phyloP scores from a whole-genome alignment of 2,329 filamentous ascomycete species.

The Ophiocordyceps sinensis region DNA sequence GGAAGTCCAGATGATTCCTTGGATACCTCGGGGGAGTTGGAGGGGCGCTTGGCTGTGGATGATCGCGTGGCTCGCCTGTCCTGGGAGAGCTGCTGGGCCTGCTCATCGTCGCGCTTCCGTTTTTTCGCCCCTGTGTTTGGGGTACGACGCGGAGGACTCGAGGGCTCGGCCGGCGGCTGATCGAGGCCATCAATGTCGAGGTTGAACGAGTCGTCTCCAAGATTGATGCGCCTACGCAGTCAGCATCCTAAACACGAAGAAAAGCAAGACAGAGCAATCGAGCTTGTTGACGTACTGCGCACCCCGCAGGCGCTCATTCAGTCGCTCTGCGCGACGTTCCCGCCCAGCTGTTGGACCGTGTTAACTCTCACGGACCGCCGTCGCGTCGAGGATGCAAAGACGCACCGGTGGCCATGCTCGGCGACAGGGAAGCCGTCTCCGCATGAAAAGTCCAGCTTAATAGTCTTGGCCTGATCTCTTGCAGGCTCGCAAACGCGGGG shows the following conservation, averaged over 20 bases:
- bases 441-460: background rate
- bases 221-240: constrained; percentile 32
- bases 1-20: constrained; percentile 11
- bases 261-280: too few species aligned
- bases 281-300: constrained; percentile 34
- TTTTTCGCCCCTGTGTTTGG: constrained; percentile 36
- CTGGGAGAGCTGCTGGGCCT: constrained; percentile 4
- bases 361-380: background rate
- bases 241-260: background rate
- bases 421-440: background rate
- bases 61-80: constrained; percentile 2
- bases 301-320: constrained; percentile 50
- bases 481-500: background rate
- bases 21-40: constrained; percentile 16
- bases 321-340: constrained; percentile 44
- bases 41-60: constrained; percentile 9
- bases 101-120: constrained; percentile 18
- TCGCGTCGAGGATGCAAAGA: background rate
- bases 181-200: constrained; percentile 32
- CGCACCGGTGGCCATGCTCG: constrained; percentile 22
- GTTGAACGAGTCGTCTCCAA: constrained; percentile 46
- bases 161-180: constrained; percentile 10
- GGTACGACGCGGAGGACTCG: constrained; percentile 17
- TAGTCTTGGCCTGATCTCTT: background rate
- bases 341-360: constrained; percentile 10